These are phyloP conservation scores for Dimocarpus longan DNA, from an alignment of 345 rosid species.

Conservation along the genomic window DNA sequence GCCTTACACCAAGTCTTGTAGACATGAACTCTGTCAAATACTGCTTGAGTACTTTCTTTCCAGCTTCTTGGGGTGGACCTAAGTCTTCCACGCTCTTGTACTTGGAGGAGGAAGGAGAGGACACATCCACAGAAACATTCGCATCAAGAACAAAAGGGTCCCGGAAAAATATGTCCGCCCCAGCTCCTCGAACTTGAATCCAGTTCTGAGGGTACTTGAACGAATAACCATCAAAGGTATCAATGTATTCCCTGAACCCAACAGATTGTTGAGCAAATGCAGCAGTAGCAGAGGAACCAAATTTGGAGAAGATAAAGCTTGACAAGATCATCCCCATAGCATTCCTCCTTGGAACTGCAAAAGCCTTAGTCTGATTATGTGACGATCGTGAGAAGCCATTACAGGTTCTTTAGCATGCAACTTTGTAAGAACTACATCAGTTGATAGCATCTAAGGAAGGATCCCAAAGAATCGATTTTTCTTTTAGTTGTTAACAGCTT, in stretches of 20 bases:
- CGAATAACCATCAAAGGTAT: slow-evolving; percentile 88
- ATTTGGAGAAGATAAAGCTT: slow-evolving; percentile 46
- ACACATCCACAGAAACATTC: slow-evolving; percentile 81
- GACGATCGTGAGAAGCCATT: slow-evolving; percentile 41
- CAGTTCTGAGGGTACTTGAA: slow-evolving; percentile 85
- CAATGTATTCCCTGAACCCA: slow-evolving; percentile 76
- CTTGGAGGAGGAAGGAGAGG: slow-evolving; percentile 91
- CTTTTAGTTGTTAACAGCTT: neutral
- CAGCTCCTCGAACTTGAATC: slow-evolving; percentile 91
- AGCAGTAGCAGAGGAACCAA: slow-evolving; percentile 21
- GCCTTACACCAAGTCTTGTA: slow-evolving; percentile 86
- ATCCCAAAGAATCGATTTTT: too few relatives aligned
- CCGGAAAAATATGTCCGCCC: slow-evolving; percentile 93
- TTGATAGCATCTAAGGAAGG: neutral
- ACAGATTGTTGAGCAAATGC: slow-evolving; percentile 53
- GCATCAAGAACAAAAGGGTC: slow-evolving; percentile 88
- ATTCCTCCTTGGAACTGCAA: slow-evolving; percentile 81
- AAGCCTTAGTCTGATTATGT: slow-evolving; percentile 65
- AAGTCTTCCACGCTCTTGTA: slow-evolving; percentile 79
- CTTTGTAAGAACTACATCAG: neutral
- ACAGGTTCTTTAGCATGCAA: neutral
- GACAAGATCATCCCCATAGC: slow-evolving; percentile 63
- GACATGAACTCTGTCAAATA: slow-evolving; percentile 98
- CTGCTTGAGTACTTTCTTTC: slow-evolving; percentile 74
- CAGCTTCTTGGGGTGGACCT: slow-evolving; percentile 88